phyloP scores from a whole-genome alignment of 2,329 filamentous ascomycete species.

The Colletotrichum sp. region DNA sequence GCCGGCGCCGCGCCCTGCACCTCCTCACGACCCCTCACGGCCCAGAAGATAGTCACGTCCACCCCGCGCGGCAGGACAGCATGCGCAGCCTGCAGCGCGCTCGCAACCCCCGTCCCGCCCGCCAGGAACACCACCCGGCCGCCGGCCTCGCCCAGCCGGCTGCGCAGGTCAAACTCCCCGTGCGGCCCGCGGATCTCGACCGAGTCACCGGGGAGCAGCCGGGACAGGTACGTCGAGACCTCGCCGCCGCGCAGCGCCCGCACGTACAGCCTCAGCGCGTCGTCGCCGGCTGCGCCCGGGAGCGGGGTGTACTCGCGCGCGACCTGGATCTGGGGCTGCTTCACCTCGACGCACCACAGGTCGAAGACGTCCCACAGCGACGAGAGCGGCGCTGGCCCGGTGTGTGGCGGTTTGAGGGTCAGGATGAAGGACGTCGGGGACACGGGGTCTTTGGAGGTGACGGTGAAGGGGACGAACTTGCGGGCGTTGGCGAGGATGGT shows the following conservation, averaged over 20 bases:
- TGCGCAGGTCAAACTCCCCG: constrained; percentile 63
- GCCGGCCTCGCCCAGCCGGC: constrained; percentile 32
- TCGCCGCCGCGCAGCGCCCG: constrained; percentile 82
- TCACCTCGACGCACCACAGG: constrained; percentile 89
- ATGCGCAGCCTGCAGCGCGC: constrained; percentile 81
- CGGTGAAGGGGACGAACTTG: constrained; percentile 68
- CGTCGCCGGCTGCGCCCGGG: constrained; percentile 50
- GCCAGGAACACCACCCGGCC: constrained; percentile 80
- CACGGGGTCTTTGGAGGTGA: constrained; percentile 65
- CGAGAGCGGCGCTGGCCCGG: constrained; percentile 27
- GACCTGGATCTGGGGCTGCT: constrained; percentile 94
- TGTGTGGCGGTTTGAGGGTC: constrained; percentile 56
- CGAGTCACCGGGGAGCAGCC: constrained; percentile 60
- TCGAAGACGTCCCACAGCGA: constrained; percentile 51
- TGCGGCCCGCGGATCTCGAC: constrained; percentile 83
- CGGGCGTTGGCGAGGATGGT: constrained; percentile 57
- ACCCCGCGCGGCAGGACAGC: constrained; percentile 69
- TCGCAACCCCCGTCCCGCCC: constrained; percentile 90
- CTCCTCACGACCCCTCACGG: constrained; percentile 61
- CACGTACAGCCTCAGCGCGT: constrained; percentile 74
- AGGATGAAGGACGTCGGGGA: constrained; percentile 74
- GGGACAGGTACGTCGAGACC: constrained; percentile 81
- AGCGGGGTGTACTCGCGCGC: constrained; percentile 90
- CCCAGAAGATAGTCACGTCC: constrained; percentile 77
- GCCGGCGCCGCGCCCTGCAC: not conserved